These are phyloP conservation scores for Fusarium sp. DNA, from an alignment of 2,329 filamentous ascomycete species.

Conservation along the genomic window DNA sequence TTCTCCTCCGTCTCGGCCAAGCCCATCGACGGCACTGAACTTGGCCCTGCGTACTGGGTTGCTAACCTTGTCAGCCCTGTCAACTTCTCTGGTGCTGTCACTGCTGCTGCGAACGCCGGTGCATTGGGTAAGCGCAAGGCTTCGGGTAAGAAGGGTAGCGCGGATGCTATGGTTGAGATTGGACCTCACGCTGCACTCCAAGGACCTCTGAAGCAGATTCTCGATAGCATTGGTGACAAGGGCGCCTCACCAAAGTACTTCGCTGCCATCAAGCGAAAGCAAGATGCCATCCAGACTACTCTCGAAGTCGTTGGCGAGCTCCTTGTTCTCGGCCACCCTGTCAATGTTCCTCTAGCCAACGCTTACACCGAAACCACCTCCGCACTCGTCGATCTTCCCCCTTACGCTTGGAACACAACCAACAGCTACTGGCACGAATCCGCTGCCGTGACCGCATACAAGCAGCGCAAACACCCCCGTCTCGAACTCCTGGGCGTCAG, in stretches of 20 bases:
- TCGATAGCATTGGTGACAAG: neutral
- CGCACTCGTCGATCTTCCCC: neutral
- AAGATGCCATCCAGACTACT: neutral
- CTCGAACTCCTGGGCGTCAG: neutral
- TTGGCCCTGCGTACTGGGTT: neutral
- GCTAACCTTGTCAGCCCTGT: neutral
- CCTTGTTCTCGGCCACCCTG: neutral
- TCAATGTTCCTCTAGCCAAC: neutral
- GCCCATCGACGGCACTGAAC: neutral
- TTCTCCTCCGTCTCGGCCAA: neutral
- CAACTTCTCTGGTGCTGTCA: neutral
- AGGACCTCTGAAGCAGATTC: neutral
- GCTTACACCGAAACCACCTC: neutral
- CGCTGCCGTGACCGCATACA: neutral
- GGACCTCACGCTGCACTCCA: neutral
- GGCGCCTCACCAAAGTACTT: neutral
- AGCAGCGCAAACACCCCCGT: neutral
- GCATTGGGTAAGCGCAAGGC: neutral
- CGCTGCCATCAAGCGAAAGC: neutral
- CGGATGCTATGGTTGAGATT: neutral
- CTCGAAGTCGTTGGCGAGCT: neutral
- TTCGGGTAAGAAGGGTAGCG: neutral
- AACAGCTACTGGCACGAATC: neutral
- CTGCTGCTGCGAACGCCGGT: neutral
- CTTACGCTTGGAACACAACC: neutral